Base-by-base conservation (phyloP, 352 stramenopile genomes). In the Globisporangium middletonii region DNA sequence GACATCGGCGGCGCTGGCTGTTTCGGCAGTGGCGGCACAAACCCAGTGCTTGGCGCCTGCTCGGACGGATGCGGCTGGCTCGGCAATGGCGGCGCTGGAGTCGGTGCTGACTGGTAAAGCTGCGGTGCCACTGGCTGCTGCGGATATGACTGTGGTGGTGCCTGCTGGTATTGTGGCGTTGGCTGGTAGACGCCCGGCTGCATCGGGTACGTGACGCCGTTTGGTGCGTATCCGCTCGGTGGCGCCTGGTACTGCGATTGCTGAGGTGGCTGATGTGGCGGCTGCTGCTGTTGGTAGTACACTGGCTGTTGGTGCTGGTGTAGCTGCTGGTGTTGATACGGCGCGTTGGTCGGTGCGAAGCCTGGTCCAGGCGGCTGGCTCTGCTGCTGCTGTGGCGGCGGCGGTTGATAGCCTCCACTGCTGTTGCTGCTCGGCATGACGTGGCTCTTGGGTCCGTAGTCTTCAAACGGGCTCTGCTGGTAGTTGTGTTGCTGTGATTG, bases 231-330 rank as follows among this genome's bases (percentile, higher is more conserved):
- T 8, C 30, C 30, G 30, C 30, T 35, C 30, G 4, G 30, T 35
- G 30, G 30, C 4, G 30, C 30, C 30, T 35, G 30, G 30, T 35
- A 35, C 30, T 35, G 41, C 19, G 43, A 3, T 48, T 16, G 43
- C 4, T 48, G n/a, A 15, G 26, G 43, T 9, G 16, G 15, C 5
- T 15, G 43, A 7, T 15, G 43, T 12, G 43, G 16, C 11, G 43
- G 43, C 47, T 57, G 33, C 26, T 50, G 43, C 23, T 53, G 26
- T 6, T 62, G 57, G n/a, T 57, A 53, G 28, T 67, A 68, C 54
- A 49, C 41, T n/a, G 59, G 50, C 42, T 62, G 55, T n/a, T 62
- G 30, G 1, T 46, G 43, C 19, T 63, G 54, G 23, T 35, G 42
- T 27, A 16, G 43, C 38, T 48, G 43, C n/a, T 11, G 15, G 11